Percentiles rank a stretch among this genome's conserved stretches.
Conservation (phyloP, 495 filamentous ascomycete species). For the Lasiosphaeria miniovina region DNA sequence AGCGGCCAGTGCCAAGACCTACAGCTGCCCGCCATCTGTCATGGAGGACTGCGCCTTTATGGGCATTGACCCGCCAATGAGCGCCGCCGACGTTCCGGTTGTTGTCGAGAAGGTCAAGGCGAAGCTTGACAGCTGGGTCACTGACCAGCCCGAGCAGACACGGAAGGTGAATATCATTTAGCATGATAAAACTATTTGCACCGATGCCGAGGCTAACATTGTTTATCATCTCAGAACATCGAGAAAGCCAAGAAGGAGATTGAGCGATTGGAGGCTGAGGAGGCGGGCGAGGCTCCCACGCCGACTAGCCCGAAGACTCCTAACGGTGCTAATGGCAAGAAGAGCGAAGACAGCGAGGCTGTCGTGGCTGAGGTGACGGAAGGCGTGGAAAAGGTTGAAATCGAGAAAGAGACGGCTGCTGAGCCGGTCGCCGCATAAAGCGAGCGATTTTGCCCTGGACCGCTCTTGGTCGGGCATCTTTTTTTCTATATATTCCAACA, state of each 20-base stretch:
- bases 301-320: slow-evolving; percentile 15
- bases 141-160: slow-evolving; percentile 87
- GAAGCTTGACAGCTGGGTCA: slow-evolving; percentile 91
- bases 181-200: not conserved
- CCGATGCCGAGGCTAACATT: slow-evolving; percentile 6
- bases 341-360: slow-evolving; percentile 34
- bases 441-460: not conserved
- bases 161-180: slow-evolving; percentile 63
- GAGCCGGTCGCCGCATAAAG: slow-evolving; percentile 22
- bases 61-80: slow-evolving; percentile 82
- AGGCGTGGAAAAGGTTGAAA: slow-evolving; percentile 66
- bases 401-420: slow-evolving; percentile 42
- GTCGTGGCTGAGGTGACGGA: slow-evolving; percentile 42
- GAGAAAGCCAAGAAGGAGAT: slow-evolving; percentile 68
- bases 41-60: slow-evolving; percentile 85
- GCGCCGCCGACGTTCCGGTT: slow-evolving; percentile 72
- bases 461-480: no score
- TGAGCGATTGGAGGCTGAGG: slow-evolving; percentile 58
- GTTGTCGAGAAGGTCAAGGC: slow-evolving; percentile 82
- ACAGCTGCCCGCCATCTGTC: slow-evolving; percentile 82
- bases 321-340: slow-evolving; percentile 40
- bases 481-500: not conserved
- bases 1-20: slow-evolving; percentile 55
- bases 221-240: slow-evolving; percentile 62
- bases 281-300: slow-evolving; percentile 36